These are phyloP conservation scores for Solanum hybrid DNA, from an alignment of 305 asterid genomes.

Conservation along the genomic window DNA sequence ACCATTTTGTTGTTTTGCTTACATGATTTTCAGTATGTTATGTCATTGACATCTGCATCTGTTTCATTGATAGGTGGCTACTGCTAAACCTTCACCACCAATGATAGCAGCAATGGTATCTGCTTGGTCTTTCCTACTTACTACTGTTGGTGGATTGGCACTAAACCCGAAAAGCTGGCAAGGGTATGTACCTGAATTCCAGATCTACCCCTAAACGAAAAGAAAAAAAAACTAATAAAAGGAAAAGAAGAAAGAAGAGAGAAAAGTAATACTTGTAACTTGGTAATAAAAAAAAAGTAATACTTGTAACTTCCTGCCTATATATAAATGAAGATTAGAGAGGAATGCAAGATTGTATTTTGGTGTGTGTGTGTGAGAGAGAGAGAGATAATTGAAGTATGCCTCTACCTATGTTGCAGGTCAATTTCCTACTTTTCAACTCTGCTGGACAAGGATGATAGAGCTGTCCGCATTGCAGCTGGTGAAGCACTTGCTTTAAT, in stretches of 20 bases:
- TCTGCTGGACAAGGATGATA: conserved; percentile 79
- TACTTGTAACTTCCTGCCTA: background rate
- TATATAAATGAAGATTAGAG: background rate
- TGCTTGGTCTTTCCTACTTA: conserved; percentile 86
- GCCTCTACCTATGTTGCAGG: conserved; percentile 38
- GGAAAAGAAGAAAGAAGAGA: background rate
- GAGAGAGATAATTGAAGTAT: background rate
- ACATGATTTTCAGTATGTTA: background rate
- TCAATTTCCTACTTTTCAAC: conserved; percentile 57
- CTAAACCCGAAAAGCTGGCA: conserved; percentile 65
- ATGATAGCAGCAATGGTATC: conserved; percentile 55
- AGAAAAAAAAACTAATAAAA: background rate
- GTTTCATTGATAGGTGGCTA: conserved; percentile 45
- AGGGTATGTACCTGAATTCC: background rate
- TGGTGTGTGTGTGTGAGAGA: background rate
- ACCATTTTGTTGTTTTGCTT: background rate
- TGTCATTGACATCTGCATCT: background rate
- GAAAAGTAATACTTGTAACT: background rate
- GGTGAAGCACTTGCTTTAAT: conserved; percentile 93
- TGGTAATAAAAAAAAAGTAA: background rate
- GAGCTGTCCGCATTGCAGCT: conserved; percentile 76
- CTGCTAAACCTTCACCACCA: conserved; percentile 53
- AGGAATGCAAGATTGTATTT: background rate
- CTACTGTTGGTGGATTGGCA: conserved; percentile 48
- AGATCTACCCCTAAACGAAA: background rate